Conservation (phyloP, 495 filamentous ascomycete species). For the Chaetomidium leptoderma region DNA sequence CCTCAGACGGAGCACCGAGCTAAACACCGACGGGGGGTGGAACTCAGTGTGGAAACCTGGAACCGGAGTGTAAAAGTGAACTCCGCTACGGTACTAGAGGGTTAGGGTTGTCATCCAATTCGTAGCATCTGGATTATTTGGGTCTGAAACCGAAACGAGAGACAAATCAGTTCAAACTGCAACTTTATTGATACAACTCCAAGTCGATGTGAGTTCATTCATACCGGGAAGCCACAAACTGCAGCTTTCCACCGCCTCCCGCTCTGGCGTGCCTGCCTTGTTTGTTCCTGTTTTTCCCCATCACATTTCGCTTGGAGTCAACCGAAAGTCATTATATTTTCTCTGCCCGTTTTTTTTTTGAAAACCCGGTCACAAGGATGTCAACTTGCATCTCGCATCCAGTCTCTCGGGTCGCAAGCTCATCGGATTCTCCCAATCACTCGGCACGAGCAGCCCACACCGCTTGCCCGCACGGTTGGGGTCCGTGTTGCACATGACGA, state of each 20-base stretch:
- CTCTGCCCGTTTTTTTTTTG: too few species aligned
- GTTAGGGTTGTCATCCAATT: too few species aligned
- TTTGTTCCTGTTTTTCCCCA: too few species aligned
- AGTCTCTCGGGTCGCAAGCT: constrained; percentile 9
- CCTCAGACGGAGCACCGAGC: background rate
- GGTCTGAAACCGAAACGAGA: background rate
- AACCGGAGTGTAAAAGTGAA: background rate
- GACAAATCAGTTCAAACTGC: too few species aligned
- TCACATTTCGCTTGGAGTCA: too few species aligned
- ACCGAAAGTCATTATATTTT: too few species aligned
- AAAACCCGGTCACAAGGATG: background rate
- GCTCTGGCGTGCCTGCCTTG: too few species aligned
- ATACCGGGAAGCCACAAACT: too few species aligned
- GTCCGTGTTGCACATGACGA: background rate
- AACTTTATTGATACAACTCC: too few species aligned
- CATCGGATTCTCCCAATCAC: background rate
- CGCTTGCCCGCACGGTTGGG: background rate
- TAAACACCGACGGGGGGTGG: background rate
- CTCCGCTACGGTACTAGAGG: too few species aligned
- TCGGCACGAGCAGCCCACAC: background rate
- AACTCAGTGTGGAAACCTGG: background rate
- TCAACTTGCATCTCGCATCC: constrained; percentile 11
- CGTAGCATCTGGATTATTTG: background rate
- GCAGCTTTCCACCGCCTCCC: too few species aligned
- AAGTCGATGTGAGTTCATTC: too few species aligned